Evolutionary conservation across 208 protist species (phyloP), one percentile per base, ranked within the genome.

Genomic region (Leptomonas pyrrhocoris): DNA sequence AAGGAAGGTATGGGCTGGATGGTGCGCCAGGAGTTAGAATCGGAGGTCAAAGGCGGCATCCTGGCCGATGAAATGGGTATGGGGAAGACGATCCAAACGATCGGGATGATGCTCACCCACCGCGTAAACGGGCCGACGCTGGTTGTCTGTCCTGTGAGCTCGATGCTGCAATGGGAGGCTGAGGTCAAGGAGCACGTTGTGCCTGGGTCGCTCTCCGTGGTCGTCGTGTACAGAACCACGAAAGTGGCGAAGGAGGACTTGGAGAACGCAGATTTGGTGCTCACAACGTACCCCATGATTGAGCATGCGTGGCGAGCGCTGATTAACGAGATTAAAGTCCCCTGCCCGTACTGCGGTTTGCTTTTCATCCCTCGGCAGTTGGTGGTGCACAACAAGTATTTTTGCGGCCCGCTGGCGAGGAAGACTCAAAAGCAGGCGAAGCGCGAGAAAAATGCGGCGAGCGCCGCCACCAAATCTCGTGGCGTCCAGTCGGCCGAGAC

Each of bases 61-160:
- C 79, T 99, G 18, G 98, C 98, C 0, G 98, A 99, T 86, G 98
- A 99, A 74, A 99, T 99, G 98, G 92, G 98, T 66, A 90, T 98
- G 71, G 98, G 98, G 38, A 99, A 99, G 79, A 99, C 98, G 0
- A 94, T 99, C 38, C 95, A 98, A 78, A 98, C 96, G 34, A 98
- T 99, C 61, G 74, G 92, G 38, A 64, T 97, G 50, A 73, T 98
- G 25, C 70, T 93, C 18, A 89, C 97, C 9, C 65, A 88, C 65
- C 76, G 77, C n/a, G 72, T 90, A 15, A 65, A 59, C 12, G 91
- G 92, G 0, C 89, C 94, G 16, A 97, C 94, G 28, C 73, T 98
- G 9, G 78, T 98, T n/a, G 90, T 98, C 13, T 93, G 81, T 56
- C 94, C 94, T 9, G 89, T 95, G 49, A 97, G 93, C 63, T 95